Conservation (phyloP, 2,329 filamentous ascomycete genomes). For the Sclerotinia minor region DNA sequence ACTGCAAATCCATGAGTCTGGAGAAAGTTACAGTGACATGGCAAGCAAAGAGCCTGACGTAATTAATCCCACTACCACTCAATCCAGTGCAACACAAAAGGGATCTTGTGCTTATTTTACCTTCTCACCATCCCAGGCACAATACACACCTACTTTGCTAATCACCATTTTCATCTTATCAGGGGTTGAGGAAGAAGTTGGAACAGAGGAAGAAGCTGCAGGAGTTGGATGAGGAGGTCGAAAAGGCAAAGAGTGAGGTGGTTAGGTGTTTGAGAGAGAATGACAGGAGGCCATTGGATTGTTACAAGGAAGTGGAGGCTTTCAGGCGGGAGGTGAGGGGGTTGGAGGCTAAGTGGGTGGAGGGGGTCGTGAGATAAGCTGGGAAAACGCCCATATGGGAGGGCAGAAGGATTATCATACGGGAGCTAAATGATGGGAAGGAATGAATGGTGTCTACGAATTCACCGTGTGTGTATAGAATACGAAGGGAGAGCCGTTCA, state of each 20-base stretch:
- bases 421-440: background rate
- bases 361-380: constrained; percentile 63
- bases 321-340: constrained; percentile 88
- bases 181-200: constrained; percentile 57
- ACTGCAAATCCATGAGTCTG: too few relatives aligned
- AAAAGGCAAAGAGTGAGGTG: constrained; percentile 73
- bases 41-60: too few relatives aligned
- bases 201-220: constrained; percentile 64
- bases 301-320: constrained; percentile 87
- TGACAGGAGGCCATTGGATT: constrained; percentile 86
- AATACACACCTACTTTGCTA: too few relatives aligned
- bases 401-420: background rate
- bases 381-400: background rate
- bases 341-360: constrained; percentile 84
- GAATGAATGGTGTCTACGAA: background rate
- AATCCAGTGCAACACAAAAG: too few relatives aligned
- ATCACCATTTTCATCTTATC: too few relatives aligned
- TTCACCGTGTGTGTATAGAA: constrained; percentile 25
- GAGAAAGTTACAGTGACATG: too few relatives aligned
- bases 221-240: constrained; percentile 69
- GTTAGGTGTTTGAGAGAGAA: constrained; percentile 79
- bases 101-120: too few relatives aligned
- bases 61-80: too few relatives aligned
- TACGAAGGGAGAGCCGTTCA: constrained; percentile 4
- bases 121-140: too few relatives aligned